phyloP scores from a whole-genome alignment of 1,139 yeast genomes.

The Kodamaea suecica region DNA sequence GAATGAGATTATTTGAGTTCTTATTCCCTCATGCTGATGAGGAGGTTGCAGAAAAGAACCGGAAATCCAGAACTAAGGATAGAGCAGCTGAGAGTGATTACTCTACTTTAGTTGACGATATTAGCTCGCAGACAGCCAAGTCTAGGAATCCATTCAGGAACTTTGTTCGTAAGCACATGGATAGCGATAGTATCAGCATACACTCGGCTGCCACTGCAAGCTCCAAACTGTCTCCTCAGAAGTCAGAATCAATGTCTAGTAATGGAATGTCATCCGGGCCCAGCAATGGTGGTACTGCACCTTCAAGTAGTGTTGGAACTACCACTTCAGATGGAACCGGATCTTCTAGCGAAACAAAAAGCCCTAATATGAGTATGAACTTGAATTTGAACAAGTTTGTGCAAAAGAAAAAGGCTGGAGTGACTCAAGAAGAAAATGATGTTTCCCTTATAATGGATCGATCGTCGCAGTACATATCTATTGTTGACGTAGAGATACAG shows the following conservation, averaged over 20 bases:
- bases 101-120: background rate
- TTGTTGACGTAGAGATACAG: conserved; percentile 56
- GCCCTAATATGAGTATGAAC: conserved; percentile 1
- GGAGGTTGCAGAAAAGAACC: background rate
- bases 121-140: conserved; percentile 1
- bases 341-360: conserved; percentile 3
- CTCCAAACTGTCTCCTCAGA: conserved; percentile 1
- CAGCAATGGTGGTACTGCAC: background rate
- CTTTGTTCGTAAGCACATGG: conserved; percentile 9
- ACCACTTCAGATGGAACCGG: too few species aligned
- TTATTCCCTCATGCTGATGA: conserved; percentile 50
- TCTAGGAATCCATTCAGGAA: conserved; percentile 17
- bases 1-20: conserved; percentile 59
- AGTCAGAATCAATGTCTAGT: conserved; percentile 1
- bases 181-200: conserved; percentile 1
- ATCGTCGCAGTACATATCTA: conserved; percentile 64
- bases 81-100: background rate
- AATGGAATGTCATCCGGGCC: background rate
- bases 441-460: conserved; percentile 59
- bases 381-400: conserved; percentile 3
- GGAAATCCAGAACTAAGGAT: background rate
- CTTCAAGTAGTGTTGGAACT: conserved; percentile 2
- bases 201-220: background rate
- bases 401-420: conserved; percentile 1
- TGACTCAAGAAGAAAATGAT: conserved; percentile 28